Base-by-base conservation (phyloP, 371 early-diverging fungal species). In the Choanephora cucurbitarum region DNA sequence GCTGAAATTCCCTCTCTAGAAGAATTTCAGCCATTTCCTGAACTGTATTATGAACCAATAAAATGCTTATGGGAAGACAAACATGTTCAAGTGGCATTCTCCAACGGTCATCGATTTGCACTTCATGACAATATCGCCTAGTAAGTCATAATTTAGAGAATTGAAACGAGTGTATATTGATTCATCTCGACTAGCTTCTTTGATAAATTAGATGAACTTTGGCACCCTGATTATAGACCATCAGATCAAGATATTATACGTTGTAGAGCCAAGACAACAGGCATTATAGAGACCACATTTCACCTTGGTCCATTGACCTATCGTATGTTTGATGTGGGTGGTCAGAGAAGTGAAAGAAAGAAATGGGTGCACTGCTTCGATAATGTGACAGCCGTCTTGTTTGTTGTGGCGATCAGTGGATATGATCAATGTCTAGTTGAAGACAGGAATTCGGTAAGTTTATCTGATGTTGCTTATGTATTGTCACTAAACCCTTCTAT, bases 301-400 rank as follows among this genome's bases (percentile, higher is more conserved):
- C 66, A 85, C 21, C 83, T 95, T 40, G 88, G 87, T 17, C 75
- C 87, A 32, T 63, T 92, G 39, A 91, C 90, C 1, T 92, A 89
- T 60, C 81, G 90, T 37, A 92, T 96, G 93, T 86, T 94, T 72
- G 96, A 96, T 72, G 96, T 96, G 22, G 96, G 96, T 33, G 96
- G 96, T 15, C 96, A 96, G 76, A 74, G 93, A 19, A 87, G 89
- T 23, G 94, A 93, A 60, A 85, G 98, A 54, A 96, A 94, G 60
- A 95, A 95, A 67, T 96, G 98, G 98, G 84, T 93, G 41, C 95
- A 94, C 49, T 95, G 94, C 55, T 91, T 95, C 69, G 96, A 96
- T 63, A 91, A 91, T 53, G 97, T 97, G 10, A 96, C 95, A 9
- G 91, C 96, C 0, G 86, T 97, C 39, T 74, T 97, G 10, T 97